Percentiles rank a stretch among this genome's conserved stretches.
These are phyloP conservation scores for Daldinia vernicosa DNA, from an alignment of 495 filamentous ascomycete species.

Conservation along the genomic window DNA sequence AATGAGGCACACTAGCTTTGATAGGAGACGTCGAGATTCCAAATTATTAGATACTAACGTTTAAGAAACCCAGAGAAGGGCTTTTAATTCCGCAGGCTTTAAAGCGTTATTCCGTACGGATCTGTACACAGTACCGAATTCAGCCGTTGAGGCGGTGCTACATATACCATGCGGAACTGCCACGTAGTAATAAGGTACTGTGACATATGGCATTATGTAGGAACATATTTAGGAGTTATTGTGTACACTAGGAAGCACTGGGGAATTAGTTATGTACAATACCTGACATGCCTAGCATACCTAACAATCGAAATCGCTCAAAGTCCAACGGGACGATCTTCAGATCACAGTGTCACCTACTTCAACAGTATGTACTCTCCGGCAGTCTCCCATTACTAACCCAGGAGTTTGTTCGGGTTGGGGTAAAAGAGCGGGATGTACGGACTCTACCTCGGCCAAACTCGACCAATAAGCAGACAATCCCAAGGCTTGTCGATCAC, in stretches of 20 bases:
- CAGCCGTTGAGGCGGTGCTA: constrained; percentile 19
- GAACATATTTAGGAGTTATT: no score
- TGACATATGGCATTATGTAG: background rate
- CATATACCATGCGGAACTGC: constrained; percentile 2
- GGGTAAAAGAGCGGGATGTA: constrained; percentile 36
- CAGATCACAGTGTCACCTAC: constrained; percentile 43
- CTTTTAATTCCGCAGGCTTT: constrained; percentile 1
- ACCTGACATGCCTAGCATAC: no score
- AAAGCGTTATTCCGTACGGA: background rate
- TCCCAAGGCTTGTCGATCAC: constrained; percentile 8
- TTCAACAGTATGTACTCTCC: constrained; percentile 14
- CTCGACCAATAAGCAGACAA: constrained; percentile 14
- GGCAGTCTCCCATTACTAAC: constrained; percentile 27
- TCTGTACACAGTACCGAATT: background rate
- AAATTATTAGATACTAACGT: constrained; percentile 8
- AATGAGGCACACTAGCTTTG: constrained; percentile 23
- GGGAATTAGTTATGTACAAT: background rate
- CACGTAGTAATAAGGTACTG: background rate
- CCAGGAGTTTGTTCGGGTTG: constrained; percentile 35
- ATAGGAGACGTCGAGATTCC: constrained; percentile 3
- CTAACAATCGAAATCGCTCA: constrained; percentile 29
- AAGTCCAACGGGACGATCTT: constrained; percentile 27
- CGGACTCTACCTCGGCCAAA: constrained; percentile 43
- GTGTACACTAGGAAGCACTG: background rate
- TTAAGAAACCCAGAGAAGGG: background rate